phyloP scores from a whole-genome alignment of 2,329 filamentous ascomycete genomes.

The Penicillium decumbens region DNA sequence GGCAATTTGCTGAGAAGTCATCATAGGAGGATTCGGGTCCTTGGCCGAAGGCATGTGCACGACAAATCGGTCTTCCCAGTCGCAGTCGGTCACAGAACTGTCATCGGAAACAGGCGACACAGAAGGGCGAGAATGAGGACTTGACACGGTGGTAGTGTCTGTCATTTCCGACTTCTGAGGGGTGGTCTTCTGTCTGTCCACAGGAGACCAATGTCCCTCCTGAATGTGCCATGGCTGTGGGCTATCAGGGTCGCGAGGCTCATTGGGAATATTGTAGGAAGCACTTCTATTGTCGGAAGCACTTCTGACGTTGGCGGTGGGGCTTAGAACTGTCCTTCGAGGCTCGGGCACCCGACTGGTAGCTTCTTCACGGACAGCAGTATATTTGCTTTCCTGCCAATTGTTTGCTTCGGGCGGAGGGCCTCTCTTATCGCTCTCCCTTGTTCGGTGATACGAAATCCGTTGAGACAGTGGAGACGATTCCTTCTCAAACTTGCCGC shows the following conservation, averaged over 20 bases:
- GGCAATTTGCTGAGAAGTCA: conserved; percentile 38
- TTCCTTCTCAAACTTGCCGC: conserved; percentile 26
- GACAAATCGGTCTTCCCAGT: conserved; percentile 42
- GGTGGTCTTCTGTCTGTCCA: conserved; percentile 25
- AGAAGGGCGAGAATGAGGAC: conserved; percentile 26
- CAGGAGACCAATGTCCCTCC: conserved; percentile 35
- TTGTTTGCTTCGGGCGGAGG: conserved; percentile 19
- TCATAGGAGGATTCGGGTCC: conserved; percentile 39
- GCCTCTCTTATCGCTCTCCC: conserved; percentile 19
- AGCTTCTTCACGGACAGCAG: neutral
- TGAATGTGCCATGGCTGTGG: conserved; percentile 32
- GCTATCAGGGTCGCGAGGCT: conserved; percentile 8
- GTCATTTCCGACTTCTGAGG: conserved; percentile 17
- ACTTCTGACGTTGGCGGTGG: conserved; percentile 26
- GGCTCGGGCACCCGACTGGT: conserved; percentile 7
- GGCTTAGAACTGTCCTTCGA: conserved; percentile 37
- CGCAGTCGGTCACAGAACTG: conserved; percentile 33
- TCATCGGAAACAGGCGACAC: conserved; percentile 30
- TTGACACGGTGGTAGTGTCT: conserved; percentile 23
- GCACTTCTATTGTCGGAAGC: conserved; percentile 14
- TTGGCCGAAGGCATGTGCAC: conserved; percentile 43
- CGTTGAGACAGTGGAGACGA: conserved; percentile 13
- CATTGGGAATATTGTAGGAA: conserved; percentile 16
- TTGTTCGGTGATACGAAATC: conserved; percentile 13
- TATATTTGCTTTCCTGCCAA: conserved; percentile 19